A percentile compares a stretch with the other conserved stretches of the same genome.
Conservation (phyloP, 2,329 filamentous ascomycete genomes). For the Sporothrix phasma region DNA sequence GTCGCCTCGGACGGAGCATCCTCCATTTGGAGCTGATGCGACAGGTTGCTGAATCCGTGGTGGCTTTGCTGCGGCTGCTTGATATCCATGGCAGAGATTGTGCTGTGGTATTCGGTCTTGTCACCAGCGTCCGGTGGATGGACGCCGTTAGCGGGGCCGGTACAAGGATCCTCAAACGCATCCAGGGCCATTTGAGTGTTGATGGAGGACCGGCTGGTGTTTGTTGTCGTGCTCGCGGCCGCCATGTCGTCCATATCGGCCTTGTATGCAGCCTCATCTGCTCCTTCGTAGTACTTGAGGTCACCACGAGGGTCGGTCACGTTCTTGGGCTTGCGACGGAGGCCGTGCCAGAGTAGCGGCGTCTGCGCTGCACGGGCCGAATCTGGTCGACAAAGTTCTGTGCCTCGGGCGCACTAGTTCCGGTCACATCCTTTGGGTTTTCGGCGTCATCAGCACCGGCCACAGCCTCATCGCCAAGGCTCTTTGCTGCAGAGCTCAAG, state of each 20-base stretch:
- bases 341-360: conserved; percentile 82
- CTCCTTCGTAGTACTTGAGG: conserved; percentile 84
- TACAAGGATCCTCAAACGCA: background rate
- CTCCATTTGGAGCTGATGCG: background rate
- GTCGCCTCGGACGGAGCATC: background rate
- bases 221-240: conserved; percentile 13
- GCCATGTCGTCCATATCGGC: conserved; percentile 48
- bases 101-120: conserved; percentile 13
- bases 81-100: conserved; percentile 16
- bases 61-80: conserved; percentile 5
- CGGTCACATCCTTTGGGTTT: conserved; percentile 45
- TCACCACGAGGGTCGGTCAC: conserved; percentile 62
- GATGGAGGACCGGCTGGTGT: conserved; percentile 17
- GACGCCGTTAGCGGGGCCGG: background rate
- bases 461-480: background rate
- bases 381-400: conserved; percentile 41
- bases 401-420: conserved; percentile 55
- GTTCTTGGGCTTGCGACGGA: conserved; percentile 63
- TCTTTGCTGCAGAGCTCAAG: background rate
- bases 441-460: conserved; percentile 24
- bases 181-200: background rate
- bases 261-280: conserved; percentile 71
- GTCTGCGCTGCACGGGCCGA: conserved; percentile 36
- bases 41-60: background rate
- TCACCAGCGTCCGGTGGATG: background rate